Evolutionary conservation across 1,284 basidiomycete genomes (phyloP), one percentile per base, ranked within the genome.

Genomic region (Ustilago trichophora): DNA sequence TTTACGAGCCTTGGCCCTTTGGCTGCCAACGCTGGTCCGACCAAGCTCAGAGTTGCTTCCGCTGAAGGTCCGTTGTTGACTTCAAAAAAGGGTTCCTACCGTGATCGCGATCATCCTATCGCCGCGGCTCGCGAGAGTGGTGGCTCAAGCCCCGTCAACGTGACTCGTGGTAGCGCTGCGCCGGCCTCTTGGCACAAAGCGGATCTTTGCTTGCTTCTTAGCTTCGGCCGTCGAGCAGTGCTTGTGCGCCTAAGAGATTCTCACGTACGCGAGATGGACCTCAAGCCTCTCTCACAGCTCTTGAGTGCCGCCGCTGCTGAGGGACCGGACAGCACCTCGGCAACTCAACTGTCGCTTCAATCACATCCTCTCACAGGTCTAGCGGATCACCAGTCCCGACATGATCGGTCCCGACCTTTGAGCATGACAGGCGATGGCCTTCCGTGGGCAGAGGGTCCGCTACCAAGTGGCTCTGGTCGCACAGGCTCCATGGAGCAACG

Each of bases 221-320:
- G 66, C 45, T 73, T 75, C 27, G 73, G 73, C 7, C 53, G 68
- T 16, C 37, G 65, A 3, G 63, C 73, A 12, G 73, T 71, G 16
- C 44, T 75, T 13, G 70, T 75, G 10, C 62, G 73, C 9, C 47
- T 73, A 3, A 56, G 66, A 18, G 73, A 75, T 29, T 64, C 63
- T 33, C 47, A 71, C 37, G 73, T 75, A 11, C 64, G 69, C 25
- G 73, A 75, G 43, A 50, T 75, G 46, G 68, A 75, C 19, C 49
- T 75, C 37, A 53, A 51, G 38, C 63, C 72, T 3, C 37, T 72
- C 5, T n/a, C 51, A 19, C 65, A 72, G 24, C 33, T 68, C 13
- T 18, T 53, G 11, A n/a, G n/a, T n/a, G 44, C 29, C 7, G 33
- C 54, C 10, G 31, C 59, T 15, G 19, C 45, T n/a, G 41, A 53